Evolutionary conservation across 2,329 filamentous ascomycete genomes (phyloP).

Genomic region (Penicillium thymicola): DNA sequence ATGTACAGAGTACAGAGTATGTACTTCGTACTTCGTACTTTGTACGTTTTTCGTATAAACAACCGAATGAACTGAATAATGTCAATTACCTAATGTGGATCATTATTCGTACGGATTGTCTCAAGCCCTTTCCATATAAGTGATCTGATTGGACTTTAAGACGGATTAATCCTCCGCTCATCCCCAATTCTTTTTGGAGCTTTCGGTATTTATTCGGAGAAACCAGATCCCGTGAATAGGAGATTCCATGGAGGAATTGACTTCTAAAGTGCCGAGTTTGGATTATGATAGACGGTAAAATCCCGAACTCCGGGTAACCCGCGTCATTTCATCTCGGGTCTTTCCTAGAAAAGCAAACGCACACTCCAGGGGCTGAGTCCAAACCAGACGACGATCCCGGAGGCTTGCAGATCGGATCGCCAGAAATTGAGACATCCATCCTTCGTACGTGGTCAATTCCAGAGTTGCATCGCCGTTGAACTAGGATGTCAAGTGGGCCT

Average conservation of each 20-base stretch:
- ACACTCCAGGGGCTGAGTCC: conserved; percentile 13
- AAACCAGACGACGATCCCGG: conserved; percentile 20
- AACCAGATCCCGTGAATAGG: conserved; percentile 12
- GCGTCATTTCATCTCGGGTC: conserved; percentile 5
- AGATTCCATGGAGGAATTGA: conserved; percentile 24
- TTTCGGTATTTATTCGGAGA: conserved; percentile 23
- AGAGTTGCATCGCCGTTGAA: conserved; percentile 21
- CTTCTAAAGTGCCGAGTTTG: conserved; percentile 17
- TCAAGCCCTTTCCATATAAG: not conserved
- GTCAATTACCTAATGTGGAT: conserved; percentile 4
- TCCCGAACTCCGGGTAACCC: conserved; percentile 6
- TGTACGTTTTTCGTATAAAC: not conserved
- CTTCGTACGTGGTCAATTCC: conserved; percentile 19
- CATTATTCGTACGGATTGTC: not conserved
- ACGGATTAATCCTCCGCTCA: conserved; percentile 3
- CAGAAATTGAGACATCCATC: conserved; percentile 18
- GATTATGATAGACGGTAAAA: conserved; percentile 5
- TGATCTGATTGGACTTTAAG: not conserved
- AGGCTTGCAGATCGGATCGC: conserved; percentile 28
- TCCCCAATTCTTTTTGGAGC: not conserved
- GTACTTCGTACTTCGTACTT: not conserved
- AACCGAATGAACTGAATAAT: not conserved
- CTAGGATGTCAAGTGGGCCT: conserved; percentile 3
- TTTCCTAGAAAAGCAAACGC: conserved; percentile 12
- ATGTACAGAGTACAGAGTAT: not conserved